Conservation (phyloP, 768 basidiomycete genomes). For the Lactarius akahatsu region DNA sequence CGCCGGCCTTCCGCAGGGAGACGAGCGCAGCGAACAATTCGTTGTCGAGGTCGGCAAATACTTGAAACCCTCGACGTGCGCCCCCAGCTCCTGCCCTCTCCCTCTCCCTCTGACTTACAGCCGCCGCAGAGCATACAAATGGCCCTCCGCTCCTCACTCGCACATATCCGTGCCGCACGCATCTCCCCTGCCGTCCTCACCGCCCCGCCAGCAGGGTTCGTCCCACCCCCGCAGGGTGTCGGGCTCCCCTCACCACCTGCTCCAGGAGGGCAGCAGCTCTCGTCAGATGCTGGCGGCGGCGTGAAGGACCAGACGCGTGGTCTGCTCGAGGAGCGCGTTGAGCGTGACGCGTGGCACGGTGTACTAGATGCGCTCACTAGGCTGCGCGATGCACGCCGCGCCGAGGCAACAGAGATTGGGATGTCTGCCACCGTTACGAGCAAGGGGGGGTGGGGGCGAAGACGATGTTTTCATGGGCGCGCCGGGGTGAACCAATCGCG, state of each 20-base stretch:
- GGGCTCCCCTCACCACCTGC: slow-evolving; percentile 49
- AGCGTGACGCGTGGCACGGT: slow-evolving; percentile 70
- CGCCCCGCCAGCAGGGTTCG: slow-evolving; percentile 67
- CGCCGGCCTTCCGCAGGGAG: slow-evolving; percentile 71
- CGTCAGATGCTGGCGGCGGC: slow-evolving; percentile 23
- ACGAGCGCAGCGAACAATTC: slow-evolving; percentile 82
- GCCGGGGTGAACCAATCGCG: background rate
- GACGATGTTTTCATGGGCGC: background rate
- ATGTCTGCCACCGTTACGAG: background rate
- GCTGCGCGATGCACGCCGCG: slow-evolving; percentile 12
- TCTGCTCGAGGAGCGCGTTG: slow-evolving; percentile 44
- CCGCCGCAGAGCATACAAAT: slow-evolving; percentile 66
- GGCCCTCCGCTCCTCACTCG: slow-evolving; percentile 72
- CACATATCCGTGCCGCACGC: slow-evolving; percentile 77
- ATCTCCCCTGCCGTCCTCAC: slow-evolving; percentile 88
- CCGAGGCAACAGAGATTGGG: background rate
- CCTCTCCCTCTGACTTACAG: slow-evolving; percentile 11
- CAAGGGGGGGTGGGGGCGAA: background rate
- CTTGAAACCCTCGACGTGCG: slow-evolving; percentile 74
- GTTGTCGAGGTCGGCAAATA: slow-evolving; percentile 84
- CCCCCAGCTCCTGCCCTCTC: background rate
- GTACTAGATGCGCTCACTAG: slow-evolving; percentile 61
- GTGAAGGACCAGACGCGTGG: slow-evolving; percentile 48
- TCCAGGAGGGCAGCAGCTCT: background rate
- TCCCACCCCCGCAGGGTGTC: slow-evolving; percentile 78